Evolutionary conservation across 2,329 filamentous ascomycete genomes (phyloP).

Genomic region (Coniochaeta pulveracea): DNA sequence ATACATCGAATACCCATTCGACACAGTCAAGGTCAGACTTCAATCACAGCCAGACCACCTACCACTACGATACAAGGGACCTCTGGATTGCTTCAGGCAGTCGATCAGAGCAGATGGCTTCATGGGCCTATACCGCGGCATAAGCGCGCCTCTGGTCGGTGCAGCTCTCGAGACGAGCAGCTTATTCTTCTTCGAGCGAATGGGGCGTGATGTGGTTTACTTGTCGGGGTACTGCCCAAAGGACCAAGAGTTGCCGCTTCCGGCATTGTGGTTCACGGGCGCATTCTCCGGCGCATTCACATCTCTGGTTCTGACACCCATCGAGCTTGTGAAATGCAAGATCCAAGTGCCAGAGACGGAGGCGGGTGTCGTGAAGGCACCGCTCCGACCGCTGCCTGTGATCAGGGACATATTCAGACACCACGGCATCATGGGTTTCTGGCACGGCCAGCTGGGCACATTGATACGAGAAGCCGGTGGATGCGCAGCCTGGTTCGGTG

Average conservation of each 20-base stretch:
- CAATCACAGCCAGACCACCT: constrained; percentile 87
- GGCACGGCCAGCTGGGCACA: constrained; percentile 90
- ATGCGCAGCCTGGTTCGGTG: constrained; percentile 88
- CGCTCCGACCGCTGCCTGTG: constrained; percentile 56
- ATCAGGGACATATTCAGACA: constrained; percentile 72
- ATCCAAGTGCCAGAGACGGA: constrained; percentile 64
- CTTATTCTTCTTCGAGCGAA: constrained; percentile 82
- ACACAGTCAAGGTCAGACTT: constrained; percentile 93
- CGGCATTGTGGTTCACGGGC: constrained; percentile 66
- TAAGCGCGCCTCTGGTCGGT: constrained; percentile 81
- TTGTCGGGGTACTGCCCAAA: constrained; percentile 33
- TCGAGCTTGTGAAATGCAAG: constrained; percentile 96
- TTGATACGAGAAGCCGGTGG: constrained; percentile 90
- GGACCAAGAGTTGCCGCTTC: constrained; percentile 57
- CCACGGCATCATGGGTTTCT: constrained; percentile 78
- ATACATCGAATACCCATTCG: constrained; percentile 96
- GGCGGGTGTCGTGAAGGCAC: constrained; percentile 27
- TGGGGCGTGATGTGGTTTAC: constrained; percentile 58
- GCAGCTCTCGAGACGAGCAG: constrained; percentile 88
- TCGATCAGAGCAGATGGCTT: constrained; percentile 72
- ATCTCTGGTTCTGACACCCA: constrained; percentile 81
- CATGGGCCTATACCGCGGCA: constrained; percentile 76
- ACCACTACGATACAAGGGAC: constrained; percentile 72
- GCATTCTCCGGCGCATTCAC: constrained; percentile 82
- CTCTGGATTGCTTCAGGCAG: constrained; percentile 87